These are phyloP conservation scores for Rhizopogon roseolus DNA, from an alignment of 768 basidiomycete genomes.

Conservation along the genomic window DNA sequence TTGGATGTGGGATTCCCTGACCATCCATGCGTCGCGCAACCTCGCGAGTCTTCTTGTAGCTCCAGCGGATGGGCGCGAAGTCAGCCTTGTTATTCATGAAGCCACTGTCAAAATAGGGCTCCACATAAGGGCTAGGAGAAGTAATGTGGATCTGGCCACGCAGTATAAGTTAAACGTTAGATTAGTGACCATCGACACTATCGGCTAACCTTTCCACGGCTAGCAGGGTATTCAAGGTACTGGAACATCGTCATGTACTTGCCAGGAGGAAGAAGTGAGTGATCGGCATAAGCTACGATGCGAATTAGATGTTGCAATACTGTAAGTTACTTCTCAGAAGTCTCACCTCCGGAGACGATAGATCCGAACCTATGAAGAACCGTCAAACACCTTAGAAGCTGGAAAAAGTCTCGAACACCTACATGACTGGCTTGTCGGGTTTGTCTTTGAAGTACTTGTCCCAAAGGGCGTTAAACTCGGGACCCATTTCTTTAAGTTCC, in stretches of 20 bases:
- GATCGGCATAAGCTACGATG: slow-evolving; percentile 58
- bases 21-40: slow-evolving; percentile 69
- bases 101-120: slow-evolving; percentile 66
- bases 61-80: slow-evolving; percentile 72
- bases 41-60: slow-evolving; percentile 74
- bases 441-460: slow-evolving; percentile 74
- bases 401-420: slow-evolving; percentile 11
- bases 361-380: slow-evolving; percentile 46
- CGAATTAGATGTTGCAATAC: background rate
- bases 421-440: slow-evolving; percentile 77
- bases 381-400: background rate
- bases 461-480: slow-evolving; percentile 67
- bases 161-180: background rate
- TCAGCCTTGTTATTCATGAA: slow-evolving; percentile 80
- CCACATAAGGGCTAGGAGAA: slow-evolving; percentile 55
- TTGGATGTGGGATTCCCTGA: slow-evolving; percentile 16
- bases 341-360: slow-evolving; percentile 54
- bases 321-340: background rate
- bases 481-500: slow-evolving; percentile 76
- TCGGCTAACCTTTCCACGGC: slow-evolving; percentile 54
- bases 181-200: no score
- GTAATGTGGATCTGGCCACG: slow-evolving; percentile 51
- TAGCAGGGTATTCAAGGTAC: slow-evolving; percentile 71
- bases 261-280: slow-evolving; percentile 63
- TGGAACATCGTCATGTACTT: slow-evolving; percentile 76